Base-by-base conservation (phyloP, 2,329 filamentous ascomycete species). In the Plectosphaerella cucumerina region DNA sequence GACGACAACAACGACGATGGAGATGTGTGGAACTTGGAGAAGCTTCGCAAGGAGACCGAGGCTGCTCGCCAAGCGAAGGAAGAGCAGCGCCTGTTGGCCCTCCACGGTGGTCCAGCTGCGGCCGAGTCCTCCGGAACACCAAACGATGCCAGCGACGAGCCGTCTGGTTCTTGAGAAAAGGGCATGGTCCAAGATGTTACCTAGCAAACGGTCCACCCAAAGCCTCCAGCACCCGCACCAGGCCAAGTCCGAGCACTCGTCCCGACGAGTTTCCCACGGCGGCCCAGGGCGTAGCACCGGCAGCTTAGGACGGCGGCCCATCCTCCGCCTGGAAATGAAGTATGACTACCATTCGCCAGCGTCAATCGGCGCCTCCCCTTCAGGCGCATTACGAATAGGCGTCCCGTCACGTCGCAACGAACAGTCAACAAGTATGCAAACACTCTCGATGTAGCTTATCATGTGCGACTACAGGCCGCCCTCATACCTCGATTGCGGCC, bases 11-110 rank as follows among this genome's bases (percentile, higher is more conserved):
- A 74, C 17, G 71, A 73, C 44, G 73, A 75, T 44, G 72, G 73
- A 54, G 76, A 69, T 34, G 70, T 73, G 6, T 97, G 86, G 84
- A 96, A 96, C 63, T 70, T 97, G 60, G 86, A 90, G 61, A 90
- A 86, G 54, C 72, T 97, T 66, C 82, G 94, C 53, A 77, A 78
- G 62, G 92, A 97, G 76, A 99, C 94, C 0, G 90, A 96, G 66
- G 82, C 80, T 3, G 65, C 93, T 26, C 78, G 85, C 47, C 77
- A 84, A 56, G 78, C 77, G 74, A 92, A 87, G 68, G 93, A 97
- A 69, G 86, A 90, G 59, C 90, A 96, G 39, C 75, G 82, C 20
- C 53, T 85, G 58, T 62, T 64, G 20, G 56, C 61, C 12, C 48
- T 65, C 22, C 62, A 70, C 47, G 49, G 49, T 12, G 49, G 44